Evolutionary conservation across 257 asterid genomes (phyloP).

Genomic region (Fraxinus anomala): DNA sequence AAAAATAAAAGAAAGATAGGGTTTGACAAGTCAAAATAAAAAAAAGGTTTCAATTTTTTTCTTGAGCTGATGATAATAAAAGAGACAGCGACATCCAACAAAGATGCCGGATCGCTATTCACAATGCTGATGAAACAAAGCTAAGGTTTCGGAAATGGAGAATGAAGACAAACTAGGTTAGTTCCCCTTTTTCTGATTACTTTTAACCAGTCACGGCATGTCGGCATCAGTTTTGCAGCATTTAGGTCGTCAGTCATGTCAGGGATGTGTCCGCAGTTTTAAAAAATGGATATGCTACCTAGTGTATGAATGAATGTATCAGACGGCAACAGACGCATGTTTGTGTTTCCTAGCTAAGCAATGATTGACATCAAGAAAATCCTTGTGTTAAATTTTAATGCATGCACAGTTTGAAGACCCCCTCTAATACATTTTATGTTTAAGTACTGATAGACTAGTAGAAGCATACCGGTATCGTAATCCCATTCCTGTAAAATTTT

Average conservation of each 20-base stretch:
- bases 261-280: not conserved
- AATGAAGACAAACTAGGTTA: too few relatives aligned
- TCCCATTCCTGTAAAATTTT: constrained; percentile 77
- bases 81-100: not conserved
- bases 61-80: not conserved
- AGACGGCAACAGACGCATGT: not conserved
- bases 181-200: not conserved
- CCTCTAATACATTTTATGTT: not conserved
- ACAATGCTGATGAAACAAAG: not conserved
- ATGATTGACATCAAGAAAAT: not conserved
- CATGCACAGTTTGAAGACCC: not conserved
- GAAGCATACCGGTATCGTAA: constrained; percentile 73
- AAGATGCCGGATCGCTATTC: not conserved
- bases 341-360: not conserved
- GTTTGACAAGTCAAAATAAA: not conserved
- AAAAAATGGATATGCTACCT: not conserved
- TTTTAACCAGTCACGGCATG: not conserved
- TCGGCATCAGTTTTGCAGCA: not conserved
- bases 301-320: too few relatives aligned
- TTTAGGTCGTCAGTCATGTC: not conserved
- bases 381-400: not conserved
- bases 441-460: not conserved
- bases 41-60: too few relatives aligned
- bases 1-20: not conserved
- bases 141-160: not conserved